Conservation (phyloP, 305 asterid genomes). For the Euphrasia arctica region DNA sequence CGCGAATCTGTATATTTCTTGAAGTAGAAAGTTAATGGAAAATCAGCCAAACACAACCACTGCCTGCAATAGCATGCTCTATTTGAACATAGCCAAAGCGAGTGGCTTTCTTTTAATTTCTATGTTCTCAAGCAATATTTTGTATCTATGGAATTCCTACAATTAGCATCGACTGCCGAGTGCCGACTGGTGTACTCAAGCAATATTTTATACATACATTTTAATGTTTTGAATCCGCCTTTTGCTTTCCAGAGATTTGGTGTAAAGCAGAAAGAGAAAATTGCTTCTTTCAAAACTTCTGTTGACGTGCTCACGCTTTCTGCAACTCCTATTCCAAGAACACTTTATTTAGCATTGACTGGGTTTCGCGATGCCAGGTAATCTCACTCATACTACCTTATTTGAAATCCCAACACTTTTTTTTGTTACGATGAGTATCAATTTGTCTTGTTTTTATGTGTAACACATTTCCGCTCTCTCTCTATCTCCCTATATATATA, state of each 20-base stretch:
- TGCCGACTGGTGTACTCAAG: no score
- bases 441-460: conserved; percentile 16
- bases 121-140: conserved; percentile 17
- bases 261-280: conserved; percentile 95
- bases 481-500: no score
- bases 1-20: background rate
- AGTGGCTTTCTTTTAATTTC: conserved; percentile 14
- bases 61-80: no score
- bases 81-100: background rate
- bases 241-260: conserved; percentile 79
- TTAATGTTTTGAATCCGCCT: no score
- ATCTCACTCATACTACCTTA: conserved; percentile 24
- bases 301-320: conserved; percentile 98
- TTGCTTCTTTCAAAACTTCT: conserved; percentile 93
- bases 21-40: no score
- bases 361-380: conserved; percentile 99
- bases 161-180: background rate
- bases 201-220: no score
- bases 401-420: conserved; percentile 21
- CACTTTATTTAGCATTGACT: conserved; percentile 92
- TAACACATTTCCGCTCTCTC: background rate
- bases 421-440: conserved; percentile 19
- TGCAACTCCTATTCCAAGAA: conserved; percentile 96
- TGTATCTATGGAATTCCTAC: conserved; percentile 14
- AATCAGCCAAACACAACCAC: no score